Evolutionary conservation across 805 yeast genomes (phyloP).

Genomic region (Trichomonascus vanleenenianus): DNA sequence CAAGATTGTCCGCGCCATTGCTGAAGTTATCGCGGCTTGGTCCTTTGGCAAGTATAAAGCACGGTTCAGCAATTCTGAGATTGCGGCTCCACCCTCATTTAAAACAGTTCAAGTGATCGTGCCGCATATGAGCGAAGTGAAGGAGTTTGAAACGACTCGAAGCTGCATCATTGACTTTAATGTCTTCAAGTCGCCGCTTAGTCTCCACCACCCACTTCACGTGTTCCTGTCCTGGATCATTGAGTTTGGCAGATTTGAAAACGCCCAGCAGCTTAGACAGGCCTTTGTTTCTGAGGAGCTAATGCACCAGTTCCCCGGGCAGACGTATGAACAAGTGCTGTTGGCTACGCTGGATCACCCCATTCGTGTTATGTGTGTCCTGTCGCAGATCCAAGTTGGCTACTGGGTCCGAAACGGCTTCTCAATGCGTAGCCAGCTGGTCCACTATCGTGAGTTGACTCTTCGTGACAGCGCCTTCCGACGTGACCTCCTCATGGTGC

Average conservation of each 20-base stretch:
- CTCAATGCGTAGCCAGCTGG: constrained; percentile 69
- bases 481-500: constrained; percentile 70
- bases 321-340: constrained; percentile 4
- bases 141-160: constrained; percentile 17
- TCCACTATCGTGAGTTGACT: constrained; percentile 68
- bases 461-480: constrained; percentile 76
- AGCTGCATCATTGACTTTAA: constrained; percentile 32
- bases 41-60: constrained; percentile 16
- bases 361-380: constrained; percentile 61
- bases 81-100: constrained; percentile 15
- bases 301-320: too few relatives aligned
- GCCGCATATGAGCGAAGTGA: background rate
- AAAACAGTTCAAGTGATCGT: background rate
- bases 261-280: constrained; percentile 18
- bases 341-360: constrained; percentile 58
- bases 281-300: constrained; percentile 7
- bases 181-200: constrained; percentile 43
- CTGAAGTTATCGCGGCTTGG: constrained; percentile 23
- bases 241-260: constrained; percentile 36
- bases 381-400: constrained; percentile 82
- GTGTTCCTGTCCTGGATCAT: constrained; percentile 64
- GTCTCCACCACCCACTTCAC: constrained; percentile 77
- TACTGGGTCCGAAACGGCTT: constrained; percentile 93
- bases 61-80: constrained; percentile 18
- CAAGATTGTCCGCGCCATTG: constrained; percentile 15